A percentile compares a stretch with the other conserved stretches of the same genome.
phyloP scores from a whole-genome alignment of 352 stramenopile genomes.

The Globisporangium camurandrum region DNA sequence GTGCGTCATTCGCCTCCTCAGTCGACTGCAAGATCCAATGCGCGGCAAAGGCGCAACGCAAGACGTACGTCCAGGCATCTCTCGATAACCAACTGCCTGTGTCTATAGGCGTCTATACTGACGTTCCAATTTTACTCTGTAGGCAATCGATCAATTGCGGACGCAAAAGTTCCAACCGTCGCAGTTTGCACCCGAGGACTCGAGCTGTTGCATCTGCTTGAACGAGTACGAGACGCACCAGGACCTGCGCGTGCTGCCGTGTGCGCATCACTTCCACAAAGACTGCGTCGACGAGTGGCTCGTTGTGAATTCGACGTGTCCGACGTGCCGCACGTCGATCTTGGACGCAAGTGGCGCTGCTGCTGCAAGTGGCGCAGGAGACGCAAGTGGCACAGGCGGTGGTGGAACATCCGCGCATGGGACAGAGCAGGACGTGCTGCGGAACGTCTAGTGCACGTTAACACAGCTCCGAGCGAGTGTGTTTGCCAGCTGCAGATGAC shows the following conservation, averaged over 20 bases:
- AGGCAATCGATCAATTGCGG: conserved; percentile 64
- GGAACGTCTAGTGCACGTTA: conserved; percentile 25
- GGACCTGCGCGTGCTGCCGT: conserved; percentile 55
- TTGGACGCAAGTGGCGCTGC: no score
- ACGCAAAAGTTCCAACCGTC: conserved; percentile 45
- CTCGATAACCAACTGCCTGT: background rate
- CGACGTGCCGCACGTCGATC: conserved; percentile 78
- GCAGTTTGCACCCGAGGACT: conserved; percentile 58
- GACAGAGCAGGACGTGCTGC: conserved; percentile 56
- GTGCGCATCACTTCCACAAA: conserved; percentile 72
- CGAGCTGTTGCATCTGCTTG: conserved; percentile 70
- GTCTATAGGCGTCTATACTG: background rate
- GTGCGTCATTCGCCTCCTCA: conserved; percentile 89
- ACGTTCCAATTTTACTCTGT: background rate
- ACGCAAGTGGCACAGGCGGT: conserved; percentile 9
- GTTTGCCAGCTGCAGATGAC: background rate
- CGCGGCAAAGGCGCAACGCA: conserved; percentile 77
- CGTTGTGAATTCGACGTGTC: conserved; percentile 68
- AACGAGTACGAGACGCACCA: conserved; percentile 67
- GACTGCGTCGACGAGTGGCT: conserved; percentile 74
- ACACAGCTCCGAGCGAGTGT: background rate
- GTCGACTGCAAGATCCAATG: conserved; percentile 83
- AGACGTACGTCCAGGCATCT: conserved; percentile 31
- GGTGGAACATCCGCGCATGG: conserved; percentile 9
- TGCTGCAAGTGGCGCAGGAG: background rate